These are phyloP conservation scores for Lactifluus hygrophoroides DNA, from an alignment of 768 basidiomycete species.

Conservation along the genomic window DNA sequence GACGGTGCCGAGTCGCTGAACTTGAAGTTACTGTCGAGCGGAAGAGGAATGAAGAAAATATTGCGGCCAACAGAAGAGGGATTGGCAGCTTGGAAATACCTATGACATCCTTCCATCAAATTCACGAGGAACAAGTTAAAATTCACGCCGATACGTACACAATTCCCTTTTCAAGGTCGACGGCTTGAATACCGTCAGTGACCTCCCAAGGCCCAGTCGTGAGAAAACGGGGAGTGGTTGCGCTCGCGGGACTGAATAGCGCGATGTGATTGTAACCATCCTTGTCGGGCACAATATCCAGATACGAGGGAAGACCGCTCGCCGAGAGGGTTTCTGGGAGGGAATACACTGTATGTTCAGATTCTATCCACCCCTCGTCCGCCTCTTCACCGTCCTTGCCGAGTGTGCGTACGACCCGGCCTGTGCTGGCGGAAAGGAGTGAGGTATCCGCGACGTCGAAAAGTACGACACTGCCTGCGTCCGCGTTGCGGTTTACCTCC, in stretches of 20 bases:
- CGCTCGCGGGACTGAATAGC: slow-evolving; percentile 70
- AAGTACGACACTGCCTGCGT: slow-evolving; percentile 68
- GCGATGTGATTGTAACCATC: slow-evolving; percentile 92
- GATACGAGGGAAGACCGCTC: slow-evolving; percentile 54
- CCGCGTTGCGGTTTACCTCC: slow-evolving; percentile 79
- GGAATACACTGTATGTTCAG: slow-evolving; percentile 52
- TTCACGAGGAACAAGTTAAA: slow-evolving; percentile 3
- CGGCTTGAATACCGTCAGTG: slow-evolving; percentile 56
- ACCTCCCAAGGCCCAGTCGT: slow-evolving; percentile 92
- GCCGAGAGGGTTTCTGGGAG: slow-evolving; percentile 39
- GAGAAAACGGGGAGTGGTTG: slow-evolving; percentile 66
- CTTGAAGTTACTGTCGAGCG: slow-evolving; percentile 32
- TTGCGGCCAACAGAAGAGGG: slow-evolving; percentile 78
- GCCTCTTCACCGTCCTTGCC: slow-evolving; percentile 80
- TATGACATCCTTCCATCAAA: slow-evolving; percentile 26
- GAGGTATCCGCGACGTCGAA: slow-evolving; percentile 46
- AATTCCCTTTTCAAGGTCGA: slow-evolving; percentile 56
- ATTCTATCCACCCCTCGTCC: slow-evolving; percentile 92
- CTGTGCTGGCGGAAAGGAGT: slow-evolving; percentile 26
- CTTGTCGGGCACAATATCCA: slow-evolving; percentile 78
- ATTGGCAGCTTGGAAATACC: slow-evolving; percentile 84
- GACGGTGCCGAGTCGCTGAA: slow-evolving; percentile 21
- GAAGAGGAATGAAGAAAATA: slow-evolving; percentile 72
- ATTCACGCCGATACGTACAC: slow-evolving; percentile 46
- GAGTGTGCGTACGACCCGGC: slow-evolving; percentile 61